These are phyloP conservation scores for Kwoniella pini DNA, from an alignment of 768 basidiomycete species.

Conservation along the genomic window DNA sequence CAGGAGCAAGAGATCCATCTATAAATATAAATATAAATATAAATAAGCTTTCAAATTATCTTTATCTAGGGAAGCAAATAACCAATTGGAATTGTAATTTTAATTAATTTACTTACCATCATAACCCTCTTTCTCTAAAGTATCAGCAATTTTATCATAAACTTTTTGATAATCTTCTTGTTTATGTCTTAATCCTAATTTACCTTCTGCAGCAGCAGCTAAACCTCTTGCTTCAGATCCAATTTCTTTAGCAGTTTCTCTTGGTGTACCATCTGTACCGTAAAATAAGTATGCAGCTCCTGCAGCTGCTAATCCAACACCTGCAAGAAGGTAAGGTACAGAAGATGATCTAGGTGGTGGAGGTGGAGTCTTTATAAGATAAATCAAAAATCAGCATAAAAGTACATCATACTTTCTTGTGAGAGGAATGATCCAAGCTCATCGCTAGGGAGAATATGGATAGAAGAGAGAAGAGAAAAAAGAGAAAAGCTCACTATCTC, in stretches of 20 bases:
- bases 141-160: constrained; percentile 82
- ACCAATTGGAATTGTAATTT: no score
- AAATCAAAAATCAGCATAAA: neutral
- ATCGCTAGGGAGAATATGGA: no score
- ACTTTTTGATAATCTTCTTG: constrained; percentile 94
- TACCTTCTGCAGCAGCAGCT: constrained; percentile 64
- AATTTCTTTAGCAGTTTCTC: constrained; percentile 61
- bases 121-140: constrained; percentile 72
- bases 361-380: constrained; percentile 34
- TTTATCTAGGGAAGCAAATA: no score
- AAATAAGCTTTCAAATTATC: neutral
- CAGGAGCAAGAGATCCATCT: constrained; percentile 63
- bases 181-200: constrained; percentile 65
- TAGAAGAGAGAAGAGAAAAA: no score
- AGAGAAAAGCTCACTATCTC: constrained; percentile 31
- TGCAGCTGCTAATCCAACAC: constrained; percentile 63
- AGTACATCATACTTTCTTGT: neutral
- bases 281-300: constrained; percentile 69
- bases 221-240: constrained; percentile 67
- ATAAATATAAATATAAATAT: neutral
- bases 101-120: constrained; percentile 69
- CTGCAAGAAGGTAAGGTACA: constrained; percentile 62
- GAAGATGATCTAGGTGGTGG: constrained; percentile 42
- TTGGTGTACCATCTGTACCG: constrained; percentile 59
- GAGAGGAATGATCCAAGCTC: neutral